Evolutionary conservation across 352 stramenopile species (phyloP).

Genomic region (Pythium pyrilobum): DNA sequence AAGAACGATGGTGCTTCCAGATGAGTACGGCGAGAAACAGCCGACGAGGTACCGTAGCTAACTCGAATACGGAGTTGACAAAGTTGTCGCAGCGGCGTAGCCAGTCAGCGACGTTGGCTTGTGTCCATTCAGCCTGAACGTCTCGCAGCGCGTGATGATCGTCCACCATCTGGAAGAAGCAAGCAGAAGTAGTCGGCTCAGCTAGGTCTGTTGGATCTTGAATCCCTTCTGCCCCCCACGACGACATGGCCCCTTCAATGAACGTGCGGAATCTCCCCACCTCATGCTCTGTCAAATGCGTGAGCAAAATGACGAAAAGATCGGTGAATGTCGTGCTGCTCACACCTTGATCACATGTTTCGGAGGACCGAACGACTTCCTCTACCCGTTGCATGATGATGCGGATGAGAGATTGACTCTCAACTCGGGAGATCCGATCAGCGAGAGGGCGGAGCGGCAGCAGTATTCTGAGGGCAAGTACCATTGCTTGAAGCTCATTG

Average conservation of each 20-base stretch:
- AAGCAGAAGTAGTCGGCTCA: background rate
- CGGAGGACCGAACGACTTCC: constrained; percentile 7
- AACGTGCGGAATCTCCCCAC: constrained; percentile 10
- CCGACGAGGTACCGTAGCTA: background rate
- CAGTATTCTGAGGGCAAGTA: constrained; percentile 16
- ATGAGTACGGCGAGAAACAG: constrained; percentile 6
- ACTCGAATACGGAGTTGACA: background rate
- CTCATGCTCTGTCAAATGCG: constrained; percentile 15
- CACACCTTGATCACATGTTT: background rate
- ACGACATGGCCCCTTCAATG: constrained; percentile 2
- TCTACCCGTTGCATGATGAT: constrained; percentile 18
- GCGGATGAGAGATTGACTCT: constrained; percentile 17
- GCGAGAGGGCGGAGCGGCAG: constrained; percentile 13
- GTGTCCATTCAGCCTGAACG: background rate
- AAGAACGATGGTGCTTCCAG: constrained; percentile 13
- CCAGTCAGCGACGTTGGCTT: background rate
- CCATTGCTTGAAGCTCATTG: background rate
- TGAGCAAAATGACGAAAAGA: constrained; percentile 7
- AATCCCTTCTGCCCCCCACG: background rate
- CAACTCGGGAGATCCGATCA: constrained; percentile 13
- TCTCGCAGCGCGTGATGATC: constrained; percentile 3
- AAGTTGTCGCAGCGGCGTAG: constrained; percentile 6
- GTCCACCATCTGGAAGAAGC: constrained; percentile 5
- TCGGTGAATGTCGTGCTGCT: background rate
- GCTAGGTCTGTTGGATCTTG: background rate